These are phyloP conservation scores for Barnettozyma populi DNA, from an alignment of 805 yeast genomes.

Conservation along the genomic window DNA sequence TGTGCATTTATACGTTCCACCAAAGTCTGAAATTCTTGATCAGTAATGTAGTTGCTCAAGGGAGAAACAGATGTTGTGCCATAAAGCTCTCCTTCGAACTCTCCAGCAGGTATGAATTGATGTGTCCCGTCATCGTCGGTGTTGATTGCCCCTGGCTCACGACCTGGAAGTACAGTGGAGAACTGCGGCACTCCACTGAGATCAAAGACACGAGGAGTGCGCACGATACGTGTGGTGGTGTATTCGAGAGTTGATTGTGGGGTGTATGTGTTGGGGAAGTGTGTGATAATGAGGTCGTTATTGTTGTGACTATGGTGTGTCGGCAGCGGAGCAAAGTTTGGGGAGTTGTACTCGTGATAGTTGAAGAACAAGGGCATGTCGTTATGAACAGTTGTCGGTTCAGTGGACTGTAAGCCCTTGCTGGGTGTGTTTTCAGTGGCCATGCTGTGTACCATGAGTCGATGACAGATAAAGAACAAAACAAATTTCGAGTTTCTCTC, in stretches of 20 bases:
- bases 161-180: conserved; percentile 50
- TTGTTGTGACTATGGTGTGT: not conserved
- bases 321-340: not conserved
- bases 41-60: conserved; percentile 31
- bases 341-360: conserved; percentile 51
- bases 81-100: conserved; percentile 37
- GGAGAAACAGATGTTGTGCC: conserved; percentile 54
- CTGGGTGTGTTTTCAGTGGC: conserved; percentile 11
- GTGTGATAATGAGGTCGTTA: conserved; percentile 46
- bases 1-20: conserved; percentile 39
- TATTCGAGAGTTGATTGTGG: conserved; percentile 27
- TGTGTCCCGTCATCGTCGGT: conserved; percentile 10
- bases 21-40: conserved; percentile 36
- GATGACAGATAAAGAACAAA: not conserved
- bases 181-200: conserved; percentile 47
- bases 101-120: conserved; percentile 29
- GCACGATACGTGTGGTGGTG: conserved; percentile 47
- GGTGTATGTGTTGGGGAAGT: conserved; percentile 57
- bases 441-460: not conserved
- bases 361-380: conserved; percentile 47
- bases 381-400: not conserved
- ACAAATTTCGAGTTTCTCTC: not conserved
- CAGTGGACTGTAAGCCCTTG: conserved; percentile 10
- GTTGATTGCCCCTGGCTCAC: conserved; percentile 55
- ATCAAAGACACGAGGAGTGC: conserved; percentile 53